Evolutionary conservation across 2,329 filamentous ascomycete genomes (phyloP), one percentile per base, ranked within the genome.

Genomic region (Camptophora hylomeconis): DNA sequence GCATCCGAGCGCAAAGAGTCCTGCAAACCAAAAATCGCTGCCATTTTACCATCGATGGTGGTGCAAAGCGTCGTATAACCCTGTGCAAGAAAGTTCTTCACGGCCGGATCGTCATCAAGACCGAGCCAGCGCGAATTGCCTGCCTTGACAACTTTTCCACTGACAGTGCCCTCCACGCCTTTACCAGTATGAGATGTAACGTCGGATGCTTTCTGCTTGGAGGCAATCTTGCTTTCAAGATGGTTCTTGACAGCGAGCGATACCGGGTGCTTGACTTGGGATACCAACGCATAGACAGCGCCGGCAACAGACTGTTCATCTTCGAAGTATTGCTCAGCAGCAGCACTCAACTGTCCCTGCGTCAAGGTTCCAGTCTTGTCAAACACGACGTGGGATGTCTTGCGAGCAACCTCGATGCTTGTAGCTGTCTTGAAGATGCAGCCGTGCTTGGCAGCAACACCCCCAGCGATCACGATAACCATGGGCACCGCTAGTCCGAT

Each of bases 361-460:
- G 80, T 86, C 5, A 87, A 48, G 0, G 80, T 87, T 0, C 80
- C 80, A 0, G 80, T 87, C 52, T 87, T 87, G 57, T 87, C 80
- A 40, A 87, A 79, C 0, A 87, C 63, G 2, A 84, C 67, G 40
- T 84, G 71, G 0, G 71, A 65, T 0, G 68, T 57, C 35, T 68
- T 74, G 31, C 67, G 57, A 0, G 69, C 72, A 1, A 67, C 51
- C 46, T 84, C 77, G 14, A 81, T 69, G 2, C 63, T 65, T 24
- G 71, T 61, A 0, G 73, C 68, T 1, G 72, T 65, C 44, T 80
- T 80, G 53, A 86, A 74, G 12, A 86, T 66, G 10, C 86, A 58
- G 0, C 79, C 79, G 5, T 56, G 52, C 6, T 64, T 53, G 0
- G 79, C 78, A 0, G 71, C 75, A 1, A 79, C 61, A 1, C 78